Conservation (phyloP, 2,329 filamentous ascomycete species). For the Monosporascus sp. region DNA sequence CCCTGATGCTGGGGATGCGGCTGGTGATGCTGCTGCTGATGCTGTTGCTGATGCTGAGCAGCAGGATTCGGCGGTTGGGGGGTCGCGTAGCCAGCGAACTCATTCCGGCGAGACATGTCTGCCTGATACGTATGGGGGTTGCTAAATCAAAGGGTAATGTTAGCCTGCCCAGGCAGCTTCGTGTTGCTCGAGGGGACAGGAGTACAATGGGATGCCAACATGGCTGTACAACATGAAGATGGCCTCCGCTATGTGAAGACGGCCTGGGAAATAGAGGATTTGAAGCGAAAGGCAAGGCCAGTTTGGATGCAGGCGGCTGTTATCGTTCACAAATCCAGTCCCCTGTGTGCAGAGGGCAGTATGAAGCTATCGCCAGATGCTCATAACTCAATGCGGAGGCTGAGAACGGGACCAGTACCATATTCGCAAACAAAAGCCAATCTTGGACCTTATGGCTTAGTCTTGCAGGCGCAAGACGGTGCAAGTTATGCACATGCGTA, state of each 20-base stretch:
- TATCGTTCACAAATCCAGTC: slow-evolving; percentile 8
- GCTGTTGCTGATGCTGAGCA: slow-evolving; percentile 29
- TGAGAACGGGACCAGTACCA: slow-evolving; percentile 8
- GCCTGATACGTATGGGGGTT: slow-evolving; percentile 43
- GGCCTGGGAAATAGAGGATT: slow-evolving; percentile 2
- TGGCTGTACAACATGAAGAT: slow-evolving; percentile 14
- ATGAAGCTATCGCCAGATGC: slow-evolving; percentile 18
- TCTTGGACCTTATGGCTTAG: slow-evolving; percentile 15
- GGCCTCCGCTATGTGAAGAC: slow-evolving; percentile 2
- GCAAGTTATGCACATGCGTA: slow-evolving; percentile 11
- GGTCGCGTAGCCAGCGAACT: slow-evolving; percentile 25
- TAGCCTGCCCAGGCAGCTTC: slow-evolving; percentile 22
- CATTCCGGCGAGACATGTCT: slow-evolving; percentile 46
- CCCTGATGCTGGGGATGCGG: slow-evolving; percentile 18
- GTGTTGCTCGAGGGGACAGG: slow-evolving; percentile 15
- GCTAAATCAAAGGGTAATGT: slow-evolving; percentile 34
- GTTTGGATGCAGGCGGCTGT: slow-evolving; percentile 6
- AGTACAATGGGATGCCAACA: slow-evolving; percentile 15
- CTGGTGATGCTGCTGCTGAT: slow-evolving; percentile 29
- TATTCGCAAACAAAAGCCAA: slow-evolving; percentile 14
- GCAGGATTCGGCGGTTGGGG: slow-evolving; percentile 21
- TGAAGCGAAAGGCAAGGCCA: slow-evolving; percentile 6
- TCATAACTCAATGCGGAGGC: slow-evolving; percentile 13
- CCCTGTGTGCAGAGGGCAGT: slow-evolving; percentile 4
- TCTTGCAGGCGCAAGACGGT: slow-evolving; percentile 11